Evolutionary conservation across 306 rosid genomes (phyloP), one percentile per base, ranked within the genome.

Genomic region (Fragaria iinumae): DNA sequence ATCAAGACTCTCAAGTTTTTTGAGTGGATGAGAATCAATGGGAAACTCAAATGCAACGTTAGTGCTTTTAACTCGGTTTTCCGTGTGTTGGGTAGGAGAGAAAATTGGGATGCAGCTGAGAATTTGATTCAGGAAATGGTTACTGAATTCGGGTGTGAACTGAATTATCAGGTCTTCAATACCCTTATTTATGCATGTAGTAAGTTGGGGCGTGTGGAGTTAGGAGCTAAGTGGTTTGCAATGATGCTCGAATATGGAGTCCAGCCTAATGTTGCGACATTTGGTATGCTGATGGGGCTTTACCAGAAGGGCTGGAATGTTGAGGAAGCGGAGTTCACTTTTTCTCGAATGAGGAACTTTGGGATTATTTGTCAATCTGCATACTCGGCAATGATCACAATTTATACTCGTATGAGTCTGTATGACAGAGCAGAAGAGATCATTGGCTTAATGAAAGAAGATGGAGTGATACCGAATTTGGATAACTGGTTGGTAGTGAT

Each of bases 241-340:
- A 79, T 83, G 89, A 90, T 95, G 98, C 67, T 92, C 32, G 85
- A 87, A 9, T 79, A 60, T n/a, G 80, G 60, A 49, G 92, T 88
- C 25, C 79, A 14, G 36, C 98, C 98, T 1, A 90, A 95, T 5
- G 62, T 80, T 12, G 93, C 98, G 1, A 90, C 96, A 6, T 85
- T 92, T 65, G 95, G 95, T 44, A 90, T 88, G 93, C 76, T 95
- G 9, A 95, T 95, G 97, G 84, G 88, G 44, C 91, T 90, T 67
- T 92, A 87, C 71, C 90, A 81, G 78, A 95, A 88, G 86, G 83
- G 86, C 9, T 90, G 87, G 88, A 84, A 70, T 38, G 80, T 92
- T 36, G 87, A 90, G 53, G 97, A 92, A 80, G 93, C 98, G 0
- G 96, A 90, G 76, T 92, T 90, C 52, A 73, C 91, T 11, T 80